Evolutionary conservation across 768 basidiomycete species (phyloP), one percentile per base, ranked within the genome.

Genomic region (Xanthoconium purpureum): DNA sequence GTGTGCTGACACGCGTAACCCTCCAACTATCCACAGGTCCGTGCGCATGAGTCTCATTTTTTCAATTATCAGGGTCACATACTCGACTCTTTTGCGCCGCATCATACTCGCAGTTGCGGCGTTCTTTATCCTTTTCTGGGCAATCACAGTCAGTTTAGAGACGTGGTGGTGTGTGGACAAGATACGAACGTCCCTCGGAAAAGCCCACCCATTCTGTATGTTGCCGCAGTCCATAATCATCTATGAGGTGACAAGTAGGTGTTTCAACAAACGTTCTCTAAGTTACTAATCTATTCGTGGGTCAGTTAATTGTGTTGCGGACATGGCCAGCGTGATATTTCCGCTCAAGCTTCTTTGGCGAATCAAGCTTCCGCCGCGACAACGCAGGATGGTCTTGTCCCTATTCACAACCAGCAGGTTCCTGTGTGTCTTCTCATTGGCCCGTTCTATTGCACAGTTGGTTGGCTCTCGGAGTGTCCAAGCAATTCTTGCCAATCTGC

Each of bases 1-100:
- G 11, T 37, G 1, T 37, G 36, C 15, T 37, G 36, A 37, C 36
- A 14, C 4, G 11, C 12, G 11, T 6, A 28, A 17, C 30, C 12
- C 15, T 33, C 20, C 28, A 32, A 24, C 24, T 24, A 24, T 24
- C 50, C 8, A 9, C 39, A 62, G 61, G 61, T 57, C 56, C 18
- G 60, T 62, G 10, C 62, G 62, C 28, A 50, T 63, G 51, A 63
- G 62, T 46, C 40, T 63, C 11, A 24, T 63, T 13, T 47, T 35
- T 14, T 58, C 62, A 2, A 28, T 63, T 9, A 3, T 63, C 8
- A 46, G 62, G 39, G 47, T 63, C 6, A 37, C 47, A 28, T 5
- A 24, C 17, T 42, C 54, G 12, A 13, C 24, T 12, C 20, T 28
- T 40, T 9, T 45, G 28, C 56, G 51, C 24, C 60, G 43, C 45